phyloP scores from a whole-genome alignment of 2,329 filamentous ascomycete genomes.

The Simplicillium aogashimaense region DNA sequence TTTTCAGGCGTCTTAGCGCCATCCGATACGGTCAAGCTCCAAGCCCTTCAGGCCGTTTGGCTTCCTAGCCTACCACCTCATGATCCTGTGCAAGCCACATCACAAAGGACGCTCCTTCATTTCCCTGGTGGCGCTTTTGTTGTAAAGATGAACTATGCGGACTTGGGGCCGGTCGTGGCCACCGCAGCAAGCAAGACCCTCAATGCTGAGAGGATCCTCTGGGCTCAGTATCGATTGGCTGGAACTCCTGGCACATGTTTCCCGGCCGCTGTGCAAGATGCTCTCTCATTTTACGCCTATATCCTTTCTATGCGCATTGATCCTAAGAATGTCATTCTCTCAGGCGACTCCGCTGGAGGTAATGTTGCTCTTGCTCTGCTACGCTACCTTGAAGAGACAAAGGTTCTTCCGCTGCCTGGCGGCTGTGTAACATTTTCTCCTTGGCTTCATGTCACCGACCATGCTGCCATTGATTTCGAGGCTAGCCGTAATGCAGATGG shows the following conservation, averaged over 20 bases:
- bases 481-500: neutral
- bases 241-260: conserved; percentile 12
- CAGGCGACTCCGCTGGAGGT: conserved; percentile 20
- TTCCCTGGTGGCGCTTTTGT: conserved; percentile 20
- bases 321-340: conserved; percentile 14
- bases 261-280: conserved; percentile 18
- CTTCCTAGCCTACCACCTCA: conserved; percentile 1
- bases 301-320: conserved; percentile 13
- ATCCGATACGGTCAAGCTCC: neutral
- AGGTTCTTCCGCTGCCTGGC: conserved; percentile 2
- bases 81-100: neutral
- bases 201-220: conserved; percentile 12
- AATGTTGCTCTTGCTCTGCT: conserved; percentile 18
- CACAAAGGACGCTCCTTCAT: conserved; percentile 13
- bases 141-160: conserved; percentile 16
- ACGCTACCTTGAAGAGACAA: conserved; percentile 13
- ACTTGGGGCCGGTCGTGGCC: conserved; percentile 13
- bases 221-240: conserved; percentile 19
- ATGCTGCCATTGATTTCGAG: conserved; percentile 1
- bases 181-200: conserved; percentile 11
- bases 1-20: conserved; percentile 1
- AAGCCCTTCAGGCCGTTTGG: conserved; percentile 2
- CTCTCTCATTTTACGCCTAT: conserved; percentile 16
- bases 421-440: conserved; percentile 4
- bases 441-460: conserved; percentile 4